Conservation (phyloP, 2,329 filamentous ascomycete genomes). For the Cordyceps farinosa region DNA sequence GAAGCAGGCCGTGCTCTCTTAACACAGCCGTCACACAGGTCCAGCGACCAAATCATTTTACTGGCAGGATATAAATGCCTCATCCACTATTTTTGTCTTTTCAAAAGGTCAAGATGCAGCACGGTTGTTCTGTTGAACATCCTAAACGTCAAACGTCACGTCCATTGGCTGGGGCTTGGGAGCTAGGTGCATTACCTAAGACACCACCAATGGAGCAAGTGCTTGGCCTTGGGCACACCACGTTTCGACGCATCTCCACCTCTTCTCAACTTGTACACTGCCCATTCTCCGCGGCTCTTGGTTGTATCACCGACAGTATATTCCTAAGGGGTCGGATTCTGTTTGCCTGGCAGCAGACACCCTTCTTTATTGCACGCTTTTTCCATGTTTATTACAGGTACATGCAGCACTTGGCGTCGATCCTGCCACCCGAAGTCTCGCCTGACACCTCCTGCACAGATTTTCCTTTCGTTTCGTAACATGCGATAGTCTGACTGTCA, state of each 20-base stretch:
- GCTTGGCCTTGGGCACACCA: slow-evolving; percentile 11
- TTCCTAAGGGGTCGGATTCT: slow-evolving; percentile 22
- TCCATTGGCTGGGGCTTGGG: neutral
- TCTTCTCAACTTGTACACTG: slow-evolving; percentile 9
- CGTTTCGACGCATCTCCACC: slow-evolving; percentile 17
- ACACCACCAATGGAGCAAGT: slow-evolving; percentile 7
- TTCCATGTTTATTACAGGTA: slow-evolving; percentile 29
- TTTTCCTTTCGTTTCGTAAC: slow-evolving; percentile 26
- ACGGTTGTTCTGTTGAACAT: neutral
- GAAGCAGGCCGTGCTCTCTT: neutral
- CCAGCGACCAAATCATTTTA: neutral
- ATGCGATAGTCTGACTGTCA: slow-evolving; percentile 32
- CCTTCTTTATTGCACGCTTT: slow-evolving; percentile 30
- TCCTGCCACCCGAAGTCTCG: slow-evolving; percentile 1
- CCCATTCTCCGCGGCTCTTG: slow-evolving; percentile 13
- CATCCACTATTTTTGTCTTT: neutral
- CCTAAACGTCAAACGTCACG: slow-evolving; percentile 9
- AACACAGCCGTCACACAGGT: neutral
- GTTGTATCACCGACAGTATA: slow-evolving; percentile 16
- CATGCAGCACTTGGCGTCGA: slow-evolving; percentile 19
- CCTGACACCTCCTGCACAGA: slow-evolving; percentile 25
- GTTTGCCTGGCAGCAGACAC: slow-evolving; percentile 40
- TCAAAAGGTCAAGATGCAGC: neutral
- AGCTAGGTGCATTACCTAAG: slow-evolving; percentile 17
- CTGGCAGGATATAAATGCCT: neutral